These are phyloP conservation scores for Fusarium fracticaudum DNA, from an alignment of 2,329 filamentous ascomycete genomes.

Conservation along the genomic window DNA sequence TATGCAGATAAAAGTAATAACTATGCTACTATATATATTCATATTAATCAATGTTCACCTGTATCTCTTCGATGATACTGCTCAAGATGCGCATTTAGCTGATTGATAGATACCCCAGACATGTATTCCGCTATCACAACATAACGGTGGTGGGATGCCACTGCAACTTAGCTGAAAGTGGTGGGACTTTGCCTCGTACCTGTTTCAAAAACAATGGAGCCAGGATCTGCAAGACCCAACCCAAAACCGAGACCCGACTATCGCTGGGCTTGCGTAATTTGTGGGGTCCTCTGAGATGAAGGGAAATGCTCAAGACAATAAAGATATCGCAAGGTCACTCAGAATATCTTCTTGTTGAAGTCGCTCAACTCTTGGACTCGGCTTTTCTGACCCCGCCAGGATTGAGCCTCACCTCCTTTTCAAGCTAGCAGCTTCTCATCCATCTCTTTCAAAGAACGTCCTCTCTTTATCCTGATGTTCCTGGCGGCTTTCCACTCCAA, in stretches of 20 bases:
- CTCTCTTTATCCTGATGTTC: background rate
- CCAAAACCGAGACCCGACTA: slow-evolving; percentile 30
- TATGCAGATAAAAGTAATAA: background rate
- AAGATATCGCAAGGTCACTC: background rate
- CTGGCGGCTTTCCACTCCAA: background rate
- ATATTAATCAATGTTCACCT: slow-evolving; percentile 21
- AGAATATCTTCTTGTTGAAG: background rate
- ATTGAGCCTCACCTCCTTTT: background rate
- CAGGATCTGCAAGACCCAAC: slow-evolving; percentile 6
- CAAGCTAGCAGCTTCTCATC: background rate
- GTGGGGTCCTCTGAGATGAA: slow-evolving; percentile 9
- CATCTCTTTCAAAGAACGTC: slow-evolving; percentile 14
- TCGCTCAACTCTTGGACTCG: background rate
- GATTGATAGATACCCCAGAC: background rate
- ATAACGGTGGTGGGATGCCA: slow-evolving; percentile 35
- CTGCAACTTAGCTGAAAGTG: background rate
- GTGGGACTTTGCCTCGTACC: slow-evolving; percentile 13
- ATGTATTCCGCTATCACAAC: slow-evolving; percentile 43
- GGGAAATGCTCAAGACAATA: background rate
- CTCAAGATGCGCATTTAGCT: slow-evolving; percentile 1
- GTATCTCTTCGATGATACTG: background rate
- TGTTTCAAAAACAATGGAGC: slow-evolving; percentile 31
- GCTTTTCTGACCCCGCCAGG: background rate
- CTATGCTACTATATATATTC: background rate
- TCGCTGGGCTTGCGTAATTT: slow-evolving; percentile 26